Evolutionary conservation across 202 grass and related monocot genomes (phyloP).

Genomic region (Bolboschoenoplectus hybrid): DNA sequence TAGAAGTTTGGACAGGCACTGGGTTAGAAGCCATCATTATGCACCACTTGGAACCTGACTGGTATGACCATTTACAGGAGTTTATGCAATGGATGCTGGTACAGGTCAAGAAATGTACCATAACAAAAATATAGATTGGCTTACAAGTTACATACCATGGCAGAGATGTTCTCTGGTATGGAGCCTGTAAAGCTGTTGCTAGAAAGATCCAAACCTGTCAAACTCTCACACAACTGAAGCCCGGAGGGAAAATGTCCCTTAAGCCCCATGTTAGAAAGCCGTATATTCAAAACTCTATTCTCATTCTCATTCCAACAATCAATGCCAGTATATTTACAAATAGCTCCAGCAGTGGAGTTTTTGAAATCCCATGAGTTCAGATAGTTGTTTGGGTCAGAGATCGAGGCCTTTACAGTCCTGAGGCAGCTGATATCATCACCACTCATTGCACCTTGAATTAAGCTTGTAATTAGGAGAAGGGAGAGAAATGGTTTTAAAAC

Average conservation of each 20-base stretch:
- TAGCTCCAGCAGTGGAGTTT: constrained; percentile 43
- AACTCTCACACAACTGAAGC: constrained; percentile 63
- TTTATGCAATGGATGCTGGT: background rate
- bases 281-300: constrained; percentile 64
- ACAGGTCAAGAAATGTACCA: background rate
- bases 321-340: constrained; percentile 68
- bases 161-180: constrained; percentile 61
- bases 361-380: constrained; percentile 59
- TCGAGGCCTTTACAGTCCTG: constrained; percentile 33
- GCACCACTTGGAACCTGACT: constrained; percentile 4
- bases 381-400: constrained; percentile 50
- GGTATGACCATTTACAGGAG: background rate
- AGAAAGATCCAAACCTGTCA: constrained; percentile 75
- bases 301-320: constrained; percentile 91
- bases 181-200: constrained; percentile 57
- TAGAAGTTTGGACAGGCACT: background rate
- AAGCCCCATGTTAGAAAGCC: constrained; percentile 74
- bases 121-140: background rate
- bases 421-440: constrained; percentile 59
- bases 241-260: constrained; percentile 64
- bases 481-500: background rate
- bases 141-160: constrained; percentile 24
- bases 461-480: constrained; percentile 13
- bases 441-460: background rate
- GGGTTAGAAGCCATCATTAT: background rate